Evolutionary conservation across 768 basidiomycete species (phyloP).

Genomic region (Daedaleopsis nitida): DNA sequence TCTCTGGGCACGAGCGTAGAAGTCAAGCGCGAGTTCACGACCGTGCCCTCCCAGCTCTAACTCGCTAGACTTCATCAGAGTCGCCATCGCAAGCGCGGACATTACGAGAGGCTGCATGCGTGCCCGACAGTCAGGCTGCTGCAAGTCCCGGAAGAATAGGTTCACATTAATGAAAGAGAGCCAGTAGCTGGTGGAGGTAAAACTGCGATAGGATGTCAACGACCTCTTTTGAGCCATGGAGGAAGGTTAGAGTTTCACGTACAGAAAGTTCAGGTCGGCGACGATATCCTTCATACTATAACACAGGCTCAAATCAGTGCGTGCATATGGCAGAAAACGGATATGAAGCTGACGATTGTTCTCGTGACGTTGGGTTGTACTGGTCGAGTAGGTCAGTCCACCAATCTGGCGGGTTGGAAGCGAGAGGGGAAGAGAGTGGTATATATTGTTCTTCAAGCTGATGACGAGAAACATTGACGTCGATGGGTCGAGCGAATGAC

Average conservation of each 20-base stretch:
- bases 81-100: slow-evolving; percentile 68
- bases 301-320: slow-evolving; percentile 32
- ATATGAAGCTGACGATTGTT: slow-evolving; percentile 42
- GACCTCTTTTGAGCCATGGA: slow-evolving; percentile 4
- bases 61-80: slow-evolving; percentile 73
- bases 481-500: slow-evolving; percentile 28
- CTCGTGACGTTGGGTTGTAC: slow-evolving; percentile 40
- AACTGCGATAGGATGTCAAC: slow-evolving; percentile 42
- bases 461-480: slow-evolving; percentile 19
- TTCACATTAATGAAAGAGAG: slow-evolving; percentile 68
- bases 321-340: not conserved
- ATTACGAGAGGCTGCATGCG: slow-evolving; percentile 72
- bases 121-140: slow-evolving; percentile 51
- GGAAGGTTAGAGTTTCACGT: slow-evolving; percentile 25
- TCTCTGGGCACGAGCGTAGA: slow-evolving; percentile 57
- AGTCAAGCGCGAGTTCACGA: slow-evolving; percentile 55
- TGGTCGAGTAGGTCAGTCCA: slow-evolving; percentile 50
- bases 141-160: slow-evolving; percentile 54
- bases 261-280: slow-evolving; percentile 56
- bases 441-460: slow-evolving; percentile 6
- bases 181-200: slow-evolving; percentile 63
- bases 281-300: slow-evolving; percentile 45
- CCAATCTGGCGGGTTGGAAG: slow-evolving; percentile 43
- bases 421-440: slow-evolving; percentile 30
- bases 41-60: slow-evolving; percentile 56